Conservation (phyloP, 2,329 filamentous ascomycete species). For the Trichoderma endophyticum region DNA sequence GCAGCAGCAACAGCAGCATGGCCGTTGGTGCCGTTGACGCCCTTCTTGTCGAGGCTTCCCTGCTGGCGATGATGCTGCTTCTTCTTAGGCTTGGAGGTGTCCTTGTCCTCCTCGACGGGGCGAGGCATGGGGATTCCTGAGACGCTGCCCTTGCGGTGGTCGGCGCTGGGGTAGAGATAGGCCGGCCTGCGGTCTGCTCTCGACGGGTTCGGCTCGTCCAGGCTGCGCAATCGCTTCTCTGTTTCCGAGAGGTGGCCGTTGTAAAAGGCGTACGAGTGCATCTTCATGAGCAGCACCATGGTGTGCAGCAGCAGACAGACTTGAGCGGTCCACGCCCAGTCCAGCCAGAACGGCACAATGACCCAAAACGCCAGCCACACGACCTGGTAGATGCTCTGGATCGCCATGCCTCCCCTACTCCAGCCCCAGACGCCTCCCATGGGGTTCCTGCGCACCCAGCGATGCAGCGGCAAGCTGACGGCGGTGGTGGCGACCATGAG, state of each 20-base stretch:
- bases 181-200: constrained; percentile 63
- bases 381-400: constrained; percentile 80
- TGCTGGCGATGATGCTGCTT: background rate
- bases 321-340: constrained; percentile 96
- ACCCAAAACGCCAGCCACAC: constrained; percentile 82
- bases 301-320: constrained; percentile 92
- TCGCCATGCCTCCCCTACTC: constrained; percentile 70
- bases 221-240: constrained; percentile 70
- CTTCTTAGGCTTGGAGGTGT: background rate
- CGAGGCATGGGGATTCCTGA: constrained; percentile 30
- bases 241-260: constrained; percentile 93
- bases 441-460: constrained; percentile 54
- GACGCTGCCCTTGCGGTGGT: constrained; percentile 45
- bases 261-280: constrained; percentile 98
- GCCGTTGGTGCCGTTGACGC: background rate
- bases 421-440: constrained; percentile 61
- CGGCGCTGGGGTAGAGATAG: constrained; percentile 69
- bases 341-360: constrained; percentile 74
- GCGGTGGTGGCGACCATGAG: constrained; percentile 78
- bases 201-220: constrained; percentile 73
- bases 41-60: background rate
- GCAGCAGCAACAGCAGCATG: constrained; percentile 8
- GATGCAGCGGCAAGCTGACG: constrained; percentile 71
- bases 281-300: constrained; percentile 94
- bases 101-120: background rate